Evolutionary conservation across 208 protist species (phyloP).

Genomic region (Trypanosoma boissoni): DNA sequence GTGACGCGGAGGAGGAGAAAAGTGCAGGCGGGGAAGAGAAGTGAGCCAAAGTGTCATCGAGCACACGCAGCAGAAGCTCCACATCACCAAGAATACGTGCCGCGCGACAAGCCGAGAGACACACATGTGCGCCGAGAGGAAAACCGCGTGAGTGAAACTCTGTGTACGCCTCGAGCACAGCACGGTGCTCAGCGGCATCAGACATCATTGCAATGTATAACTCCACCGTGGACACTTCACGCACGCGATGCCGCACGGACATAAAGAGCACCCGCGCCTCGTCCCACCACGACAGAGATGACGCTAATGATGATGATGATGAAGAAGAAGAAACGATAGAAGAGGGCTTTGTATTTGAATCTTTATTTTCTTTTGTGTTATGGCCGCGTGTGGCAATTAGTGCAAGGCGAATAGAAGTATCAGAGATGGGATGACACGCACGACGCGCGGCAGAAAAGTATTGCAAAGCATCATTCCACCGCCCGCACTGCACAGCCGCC

Average conservation of each 20-base stretch:
- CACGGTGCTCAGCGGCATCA: conserved; percentile 13
- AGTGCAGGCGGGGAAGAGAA: conserved; percentile 1
- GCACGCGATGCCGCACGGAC: conserved; percentile 40
- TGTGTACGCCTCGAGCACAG: conserved; percentile 18
- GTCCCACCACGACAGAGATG: conserved; percentile 16
- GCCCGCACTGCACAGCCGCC: conserved; percentile 36
- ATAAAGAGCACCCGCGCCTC: conserved; percentile 33
- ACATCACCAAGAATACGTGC: conserved; percentile 49
- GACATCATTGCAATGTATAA: conserved; percentile 38
- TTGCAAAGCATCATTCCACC: conserved; percentile 47
- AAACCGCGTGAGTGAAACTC: conserved; percentile 23
- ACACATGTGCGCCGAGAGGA: conserved; percentile 7
- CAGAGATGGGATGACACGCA: conserved; percentile 28
- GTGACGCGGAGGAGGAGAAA: too few relatives aligned
- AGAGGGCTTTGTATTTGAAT: not conserved
- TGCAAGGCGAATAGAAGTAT: conserved; percentile 36
- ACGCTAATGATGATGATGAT: not conserved
- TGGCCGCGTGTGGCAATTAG: conserved; percentile 36
- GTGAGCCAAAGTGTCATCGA: not conserved
- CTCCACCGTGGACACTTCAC: conserved; percentile 36
- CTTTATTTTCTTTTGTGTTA: not conserved
- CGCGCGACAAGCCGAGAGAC: conserved; percentile 30
- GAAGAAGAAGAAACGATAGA: not conserved
- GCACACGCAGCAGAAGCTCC: conserved; percentile 34
- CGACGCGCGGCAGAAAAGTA: conserved; percentile 49